Evolutionary conservation across 352 stramenopile species (phyloP).

Genomic region (Phytopythium chamaehyphon): DNA sequence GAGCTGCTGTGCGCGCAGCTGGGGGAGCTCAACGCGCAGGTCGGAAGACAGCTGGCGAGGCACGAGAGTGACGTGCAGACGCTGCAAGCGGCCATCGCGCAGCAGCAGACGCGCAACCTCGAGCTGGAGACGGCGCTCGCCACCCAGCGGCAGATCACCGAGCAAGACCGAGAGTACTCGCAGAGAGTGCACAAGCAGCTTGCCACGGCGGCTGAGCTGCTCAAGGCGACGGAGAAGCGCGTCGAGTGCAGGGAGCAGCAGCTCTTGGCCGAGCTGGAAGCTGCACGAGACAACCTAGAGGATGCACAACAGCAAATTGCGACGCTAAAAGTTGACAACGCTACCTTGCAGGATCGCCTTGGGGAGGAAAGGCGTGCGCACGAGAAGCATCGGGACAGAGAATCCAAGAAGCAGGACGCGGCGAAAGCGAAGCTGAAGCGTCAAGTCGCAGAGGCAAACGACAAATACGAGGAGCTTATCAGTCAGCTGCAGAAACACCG

Average conservation of each 20-base stretch:
- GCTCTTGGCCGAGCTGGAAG: slow-evolving; percentile 17
- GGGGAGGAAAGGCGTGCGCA: slow-evolving; percentile 1
- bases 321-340: slow-evolving; percentile 6
- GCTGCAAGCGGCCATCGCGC: slow-evolving; percentile 32
- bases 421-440: slow-evolving; percentile 23
- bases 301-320: slow-evolving; percentile 4
- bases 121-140: slow-evolving; percentile 24
- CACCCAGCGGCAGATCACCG: slow-evolving; percentile 11
- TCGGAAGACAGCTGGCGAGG: slow-evolving; percentile 60
- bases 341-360: slow-evolving; percentile 20
- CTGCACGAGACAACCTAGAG: slow-evolving; percentile 12
- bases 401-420: slow-evolving; percentile 24
- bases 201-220: slow-evolving; percentile 45
- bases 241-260: slow-evolving; percentile 32
- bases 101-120: slow-evolving; percentile 34
- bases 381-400: background rate
- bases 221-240: slow-evolving; percentile 51
- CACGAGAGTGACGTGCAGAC: slow-evolving; percentile 61
- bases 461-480: slow-evolving; percentile 16
- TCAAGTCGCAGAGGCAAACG: slow-evolving; percentile 19
- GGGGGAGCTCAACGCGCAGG: slow-evolving; percentile 62
- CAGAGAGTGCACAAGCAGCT: slow-evolving; percentile 58
- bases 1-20: slow-evolving; percentile 67
- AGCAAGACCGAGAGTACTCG: slow-evolving; percentile 54
- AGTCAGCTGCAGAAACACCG: slow-evolving; percentile 39